Evolutionary conservation across 306 rosid genomes (phyloP).

Genomic region (Heteromeles arbutifolia): DNA sequence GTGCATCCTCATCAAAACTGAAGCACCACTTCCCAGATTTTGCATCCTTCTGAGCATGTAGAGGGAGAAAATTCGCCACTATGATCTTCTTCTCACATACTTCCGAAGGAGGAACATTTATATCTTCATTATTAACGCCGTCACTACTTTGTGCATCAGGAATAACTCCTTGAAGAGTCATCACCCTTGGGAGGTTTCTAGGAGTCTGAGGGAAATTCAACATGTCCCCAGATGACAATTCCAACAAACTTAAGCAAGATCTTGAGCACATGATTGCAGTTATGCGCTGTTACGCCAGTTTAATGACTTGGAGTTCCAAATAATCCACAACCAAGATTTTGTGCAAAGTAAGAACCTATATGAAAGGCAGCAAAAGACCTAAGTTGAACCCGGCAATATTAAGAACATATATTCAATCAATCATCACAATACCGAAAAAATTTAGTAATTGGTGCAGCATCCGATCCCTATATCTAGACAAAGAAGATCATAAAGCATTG

Average conservation of each 20-base stretch:
- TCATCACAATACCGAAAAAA: not conserved
- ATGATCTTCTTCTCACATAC: constrained; percentile 39
- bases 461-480: not conserved
- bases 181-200: constrained; percentile 42
- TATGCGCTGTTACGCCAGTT: not conserved
- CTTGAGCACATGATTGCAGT: constrained; percentile 45
- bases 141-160: constrained; percentile 42
- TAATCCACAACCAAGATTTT: constrained; percentile 19
- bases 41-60: constrained; percentile 52
- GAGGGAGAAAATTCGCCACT: constrained; percentile 70
- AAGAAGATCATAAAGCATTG: not conserved
- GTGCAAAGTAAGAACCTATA: constrained; percentile 15
- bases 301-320: constrained; percentile 5
- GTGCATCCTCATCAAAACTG: constrained; percentile 64
- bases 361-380: constrained; percentile 8
- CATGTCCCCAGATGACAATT: constrained; percentile 56
- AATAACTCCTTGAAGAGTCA: constrained; percentile 42
- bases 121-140: constrained; percentile 26
- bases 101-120: constrained; percentile 23
- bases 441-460: not conserved
- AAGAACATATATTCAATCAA: not conserved
- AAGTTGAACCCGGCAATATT: not conserved
- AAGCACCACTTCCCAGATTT: constrained; percentile 59
- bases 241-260: constrained; percentile 51
- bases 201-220: constrained; percentile 50